A percentile compares a stretch with the other conserved stretches of the same genome.
phyloP scores from a whole-genome alignment of 495 filamentous ascomycete species.

The Talaromyces thailandensis region DNA sequence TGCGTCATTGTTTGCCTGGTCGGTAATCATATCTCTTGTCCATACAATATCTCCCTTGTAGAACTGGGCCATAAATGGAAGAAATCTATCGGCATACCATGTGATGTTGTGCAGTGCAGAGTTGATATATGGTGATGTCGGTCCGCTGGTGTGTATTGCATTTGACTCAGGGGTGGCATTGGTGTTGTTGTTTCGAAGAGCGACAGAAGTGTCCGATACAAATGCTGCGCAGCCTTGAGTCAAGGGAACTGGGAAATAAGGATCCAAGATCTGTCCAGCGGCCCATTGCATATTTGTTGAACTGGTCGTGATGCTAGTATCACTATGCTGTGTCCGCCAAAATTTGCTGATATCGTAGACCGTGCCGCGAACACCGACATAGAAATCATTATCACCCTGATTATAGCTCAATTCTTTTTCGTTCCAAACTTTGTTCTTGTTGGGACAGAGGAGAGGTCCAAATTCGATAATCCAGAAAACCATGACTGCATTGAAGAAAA shows the following conservation, averaged over 20 bases:
- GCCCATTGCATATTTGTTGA: constrained; percentile 62
- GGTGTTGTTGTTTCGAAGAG: constrained; percentile 56
- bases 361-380: constrained; percentile 75
- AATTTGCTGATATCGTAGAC: constrained; percentile 93
- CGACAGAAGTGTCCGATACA: constrained; percentile 42
- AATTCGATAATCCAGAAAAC: constrained; percentile 92
- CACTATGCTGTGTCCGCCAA: constrained; percentile 75
- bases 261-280: constrained; percentile 67
- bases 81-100: constrained; percentile 71
- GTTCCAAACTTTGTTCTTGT: constrained; percentile 86
- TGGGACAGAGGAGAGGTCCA: constrained; percentile 77
- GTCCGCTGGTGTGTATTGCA: constrained; percentile 63
- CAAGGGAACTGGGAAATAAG: constrained; percentile 79
- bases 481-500: constrained; percentile 72
- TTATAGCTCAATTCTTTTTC: constrained; percentile 62
- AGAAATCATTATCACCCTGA: constrained; percentile 66
- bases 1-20: constrained; percentile 53
- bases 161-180: constrained; percentile 23
- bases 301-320: constrained; percentile 49
- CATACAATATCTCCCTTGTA: constrained; percentile 85
- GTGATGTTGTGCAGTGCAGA: constrained; percentile 49
- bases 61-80: constrained; percentile 73
- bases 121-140: constrained; percentile 38
- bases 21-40: constrained; percentile 34
- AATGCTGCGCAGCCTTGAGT: constrained; percentile 61